A percentile compares a stretch with the other conserved stretches of the same genome.
phyloP scores from a whole-genome alignment of 2,329 filamentous ascomycete species.

The Alternaria sp. region DNA sequence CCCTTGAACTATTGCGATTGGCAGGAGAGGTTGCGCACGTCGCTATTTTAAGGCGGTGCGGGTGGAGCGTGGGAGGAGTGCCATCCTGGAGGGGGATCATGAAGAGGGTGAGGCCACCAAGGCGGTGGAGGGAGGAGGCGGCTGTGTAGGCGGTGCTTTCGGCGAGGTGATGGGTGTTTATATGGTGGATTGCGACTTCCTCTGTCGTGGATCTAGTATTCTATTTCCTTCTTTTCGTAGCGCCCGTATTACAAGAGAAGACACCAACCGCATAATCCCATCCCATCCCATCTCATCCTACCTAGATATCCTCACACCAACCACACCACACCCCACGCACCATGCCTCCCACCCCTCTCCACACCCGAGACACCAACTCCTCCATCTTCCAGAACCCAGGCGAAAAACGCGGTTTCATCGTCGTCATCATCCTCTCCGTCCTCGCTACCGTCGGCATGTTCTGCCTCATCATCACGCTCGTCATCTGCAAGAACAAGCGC shows the following conservation, averaged over 20 bases:
- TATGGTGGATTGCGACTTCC: not conserved
- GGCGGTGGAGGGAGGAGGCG: not conserved
- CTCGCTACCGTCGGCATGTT: slow-evolving; percentile 8
- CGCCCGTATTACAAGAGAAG: not conserved
- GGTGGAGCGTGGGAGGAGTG: not conserved
- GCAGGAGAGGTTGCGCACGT: not conserved
- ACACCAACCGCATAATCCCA: not conserved
- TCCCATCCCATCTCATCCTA: not conserved
- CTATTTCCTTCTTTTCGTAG: not conserved
- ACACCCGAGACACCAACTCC: not conserved
- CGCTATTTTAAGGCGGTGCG: not conserved
- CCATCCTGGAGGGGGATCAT: not conserved
- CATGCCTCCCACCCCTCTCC: not conserved
- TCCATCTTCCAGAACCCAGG: slow-evolving; percentile 1
- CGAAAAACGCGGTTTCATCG: slow-evolving; percentile 6
- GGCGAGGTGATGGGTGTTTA: not conserved
- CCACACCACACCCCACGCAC: not conserved
- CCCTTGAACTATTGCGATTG: not conserved
- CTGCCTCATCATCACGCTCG: slow-evolving; percentile 3
- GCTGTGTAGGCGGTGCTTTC: not conserved
- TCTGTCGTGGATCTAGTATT: not conserved
- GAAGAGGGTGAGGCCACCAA: not conserved
- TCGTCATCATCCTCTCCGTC: slow-evolving; percentile 7
- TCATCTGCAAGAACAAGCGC: slow-evolving; percentile 6
- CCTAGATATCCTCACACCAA: not conserved